Base-by-base conservation (phyloP, 352 stramenopile genomes). In the Globisporangium nagaii region DNA sequence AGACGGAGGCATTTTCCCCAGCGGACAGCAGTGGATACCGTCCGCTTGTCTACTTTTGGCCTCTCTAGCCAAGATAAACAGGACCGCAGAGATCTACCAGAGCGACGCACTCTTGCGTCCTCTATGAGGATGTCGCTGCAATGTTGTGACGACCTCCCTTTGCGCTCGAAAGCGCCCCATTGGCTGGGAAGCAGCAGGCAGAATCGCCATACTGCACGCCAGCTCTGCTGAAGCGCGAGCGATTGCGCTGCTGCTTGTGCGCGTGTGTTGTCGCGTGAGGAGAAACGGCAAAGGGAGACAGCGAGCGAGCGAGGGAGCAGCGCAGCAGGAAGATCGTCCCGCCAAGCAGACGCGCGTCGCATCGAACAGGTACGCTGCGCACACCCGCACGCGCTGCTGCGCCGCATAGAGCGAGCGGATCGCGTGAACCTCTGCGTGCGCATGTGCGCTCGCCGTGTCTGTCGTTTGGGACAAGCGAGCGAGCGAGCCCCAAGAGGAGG, bases 241-340 rank as follows among this genome's bases (percentile, higher is more conserved):
- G 42, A 36, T 15, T 49, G 42, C 19, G n/a, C n/a, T n/a, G n/a
- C n/a, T n/a, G 12, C 36, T 28, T 49, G 42, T 19, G 32, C 27
- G 45, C 31, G 28, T 35, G 28, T 41, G 34, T 32, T 25, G 36
- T 31, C 25, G 46, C 37, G 44, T 35, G 48, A 55, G 48, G 48
- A 55, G 48, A 55, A 55, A 45, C 34, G 48, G 8, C 25, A 37
- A 32, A n/a, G 31, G 31, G 31, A 58, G 27, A 20, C 25, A 36
- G 51, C 28, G n/a, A 22, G 25, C 20, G 27, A 22, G 30, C 19
- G 43, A 22, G 24, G 17, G 45, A 59, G 37, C 25, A 30, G 34
- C 53, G 37, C 25, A 30, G 34, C 53, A 51, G 34, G 49, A 50
- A 49, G 43, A 49, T 49, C 43, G 43, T 49, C 25, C 41, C n/a